Percentiles rank a stretch among this genome's conserved stretches.
Conservation (phyloP, 2,329 filamentous ascomycete genomes). For the Paecilomyces sp. region DNA sequence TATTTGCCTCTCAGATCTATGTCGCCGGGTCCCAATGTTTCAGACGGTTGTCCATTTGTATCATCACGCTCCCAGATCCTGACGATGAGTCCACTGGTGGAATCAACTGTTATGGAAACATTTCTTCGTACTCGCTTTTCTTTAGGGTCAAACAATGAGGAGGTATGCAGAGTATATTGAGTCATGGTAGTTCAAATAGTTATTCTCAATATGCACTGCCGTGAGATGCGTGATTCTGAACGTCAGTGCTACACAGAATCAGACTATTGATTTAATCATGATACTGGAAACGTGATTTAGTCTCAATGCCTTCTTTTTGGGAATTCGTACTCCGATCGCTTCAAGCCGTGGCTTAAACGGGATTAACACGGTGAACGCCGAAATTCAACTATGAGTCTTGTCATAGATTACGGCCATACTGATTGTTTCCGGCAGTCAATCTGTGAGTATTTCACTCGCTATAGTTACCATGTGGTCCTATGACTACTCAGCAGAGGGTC, state of each 20-base stretch:
- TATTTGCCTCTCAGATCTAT: conserved; percentile 49
- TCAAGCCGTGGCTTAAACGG: neutral
- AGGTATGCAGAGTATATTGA: conserved; percentile 36
- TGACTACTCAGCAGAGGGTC: too few species aligned
- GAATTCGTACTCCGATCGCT: neutral
- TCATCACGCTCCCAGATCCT: neutral
- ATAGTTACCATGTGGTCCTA: too few species aligned
- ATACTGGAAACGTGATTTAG: too few species aligned
- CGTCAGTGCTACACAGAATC: neutral
- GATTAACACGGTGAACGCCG: neutral
- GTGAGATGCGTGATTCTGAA: neutral
- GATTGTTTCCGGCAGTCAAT: too few species aligned
- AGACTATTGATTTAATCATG: neutral
- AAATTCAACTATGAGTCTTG: neutral
- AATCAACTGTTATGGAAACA: conserved; percentile 38
- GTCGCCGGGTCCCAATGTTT: conserved; percentile 21
- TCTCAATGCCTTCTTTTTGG: too few species aligned
- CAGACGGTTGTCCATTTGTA: neutral
- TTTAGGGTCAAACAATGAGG: conserved; percentile 41
- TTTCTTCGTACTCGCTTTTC: conserved; percentile 35
- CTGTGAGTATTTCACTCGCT: too few species aligned
- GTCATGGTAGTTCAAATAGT: neutral
- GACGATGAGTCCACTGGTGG: conserved; percentile 33
- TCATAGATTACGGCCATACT: too few species aligned
- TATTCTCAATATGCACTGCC: neutral